Percentiles rank a stretch among this genome's conserved stretches.
phyloP scores from a whole-genome alignment of 495 filamentous ascomycete species.

The Wilcoxina mikolae region DNA sequence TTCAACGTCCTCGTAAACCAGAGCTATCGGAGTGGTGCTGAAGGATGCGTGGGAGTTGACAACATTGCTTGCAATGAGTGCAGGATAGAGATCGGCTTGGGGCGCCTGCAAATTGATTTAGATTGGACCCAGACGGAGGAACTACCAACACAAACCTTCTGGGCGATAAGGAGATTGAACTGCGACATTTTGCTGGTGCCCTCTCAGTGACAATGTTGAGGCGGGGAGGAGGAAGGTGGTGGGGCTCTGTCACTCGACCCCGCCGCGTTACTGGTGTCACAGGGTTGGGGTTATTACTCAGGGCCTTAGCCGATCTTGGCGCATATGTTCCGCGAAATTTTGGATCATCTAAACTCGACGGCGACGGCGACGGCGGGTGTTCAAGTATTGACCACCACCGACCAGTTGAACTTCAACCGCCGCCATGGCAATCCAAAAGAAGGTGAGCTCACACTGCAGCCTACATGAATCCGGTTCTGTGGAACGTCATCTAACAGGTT shows the following conservation, averaged over 20 bases:
- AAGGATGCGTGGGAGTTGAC: slow-evolving; percentile 15
- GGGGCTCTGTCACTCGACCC: too few relatives aligned
- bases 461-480: slow-evolving; percentile 12
- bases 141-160: slow-evolving; percentile 15
- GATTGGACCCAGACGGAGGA: not conserved
- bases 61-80: slow-evolving; percentile 28
- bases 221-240: too few relatives aligned
- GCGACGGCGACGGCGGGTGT: not conserved
- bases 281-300: too few relatives aligned
- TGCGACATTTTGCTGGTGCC: too few relatives aligned
- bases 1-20: slow-evolving; percentile 18
- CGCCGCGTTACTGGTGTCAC: too few relatives aligned
- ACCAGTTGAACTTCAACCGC: not conserved
- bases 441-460: slow-evolving; percentile 35
- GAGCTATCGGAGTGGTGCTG: slow-evolving; percentile 14
- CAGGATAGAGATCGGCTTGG: slow-evolving; percentile 26
- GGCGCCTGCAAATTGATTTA: slow-evolving; percentile 11
- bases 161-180: slow-evolving; percentile 23
- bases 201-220: too few relatives aligned
- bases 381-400: not conserved
- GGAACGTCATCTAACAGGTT: slow-evolving; percentile 15
- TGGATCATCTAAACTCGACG: not conserved
- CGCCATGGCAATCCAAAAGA: slow-evolving; percentile 93
- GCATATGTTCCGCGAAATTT: slow-evolving; percentile 3
- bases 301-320: not conserved